Conservation (phyloP, 352 stramenopile genomes). For the Pilasporangium apinafurcum region DNA sequence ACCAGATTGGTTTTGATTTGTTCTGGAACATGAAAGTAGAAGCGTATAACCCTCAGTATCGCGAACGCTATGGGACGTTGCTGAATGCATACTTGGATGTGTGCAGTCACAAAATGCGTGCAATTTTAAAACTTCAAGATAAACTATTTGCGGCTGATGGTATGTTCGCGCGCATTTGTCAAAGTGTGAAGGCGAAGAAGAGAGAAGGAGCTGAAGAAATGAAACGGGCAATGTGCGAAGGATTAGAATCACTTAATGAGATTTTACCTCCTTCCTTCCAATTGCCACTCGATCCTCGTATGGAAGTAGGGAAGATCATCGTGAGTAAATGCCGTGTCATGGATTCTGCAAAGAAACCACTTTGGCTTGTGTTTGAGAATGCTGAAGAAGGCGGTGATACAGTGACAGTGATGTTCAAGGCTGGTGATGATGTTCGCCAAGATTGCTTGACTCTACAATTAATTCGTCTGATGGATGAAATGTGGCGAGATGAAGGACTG, state of each 20-base stretch:
- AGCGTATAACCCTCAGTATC: constrained; percentile 74
- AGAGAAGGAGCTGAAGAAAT: constrained; percentile 74
- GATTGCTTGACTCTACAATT: constrained; percentile 92
- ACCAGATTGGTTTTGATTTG: constrained; percentile 85
- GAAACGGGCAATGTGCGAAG: constrained; percentile 74
- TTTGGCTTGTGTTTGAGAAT: constrained; percentile 89
- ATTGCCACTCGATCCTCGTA: constrained; percentile 76
- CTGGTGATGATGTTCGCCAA: constrained; percentile 93
- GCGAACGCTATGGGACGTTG: constrained; percentile 73
- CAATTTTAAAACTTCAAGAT: constrained; percentile 89
- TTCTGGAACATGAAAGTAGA: constrained; percentile 90
- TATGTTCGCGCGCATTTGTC: constrained; percentile 79
- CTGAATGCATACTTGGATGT: constrained; percentile 82
- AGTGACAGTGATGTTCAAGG: constrained; percentile 91
- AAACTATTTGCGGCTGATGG: constrained; percentile 74
- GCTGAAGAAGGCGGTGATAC: constrained; percentile 71
- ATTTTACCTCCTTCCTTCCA: constrained; percentile 84
- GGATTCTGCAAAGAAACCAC: constrained; percentile 85
- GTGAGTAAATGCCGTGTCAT: constrained; percentile 88
- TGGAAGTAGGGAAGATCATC: constrained; percentile 81
- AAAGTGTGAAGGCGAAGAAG: constrained; percentile 81
- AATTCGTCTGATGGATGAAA: constrained; percentile 89
- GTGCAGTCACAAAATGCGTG: constrained; percentile 88
- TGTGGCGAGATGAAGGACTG: constrained; percentile 90
- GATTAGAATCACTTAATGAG: constrained; percentile 78